A percentile compares a stretch with the other conserved stretches of the same genome.
These are phyloP conservation scores for Cladosporium oxysporum DNA, from an alignment of 2,329 filamentous ascomycete species.

Conservation along the genomic window DNA sequence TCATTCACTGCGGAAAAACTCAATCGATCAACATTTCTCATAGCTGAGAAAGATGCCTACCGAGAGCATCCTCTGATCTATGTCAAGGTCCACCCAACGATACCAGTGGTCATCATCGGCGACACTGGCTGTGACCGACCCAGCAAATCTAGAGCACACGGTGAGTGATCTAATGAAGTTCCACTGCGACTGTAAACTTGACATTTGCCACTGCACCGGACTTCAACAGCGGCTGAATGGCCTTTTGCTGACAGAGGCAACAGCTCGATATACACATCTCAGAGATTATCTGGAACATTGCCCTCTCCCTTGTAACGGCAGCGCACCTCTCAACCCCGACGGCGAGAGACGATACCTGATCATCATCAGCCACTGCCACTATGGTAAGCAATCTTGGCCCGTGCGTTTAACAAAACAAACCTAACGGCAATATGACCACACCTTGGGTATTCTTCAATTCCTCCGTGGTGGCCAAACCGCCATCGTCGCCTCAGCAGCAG, in stretches of 20 bases:
- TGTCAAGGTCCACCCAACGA: slow-evolving; percentile 42
- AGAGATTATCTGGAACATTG: slow-evolving; percentile 46
- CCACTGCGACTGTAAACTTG: neutral
- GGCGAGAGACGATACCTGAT: slow-evolving; percentile 41
- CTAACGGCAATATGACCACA: slow-evolving; percentile 35
- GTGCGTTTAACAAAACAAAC: neutral
- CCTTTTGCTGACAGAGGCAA: neutral
- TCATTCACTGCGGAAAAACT: slow-evolving; percentile 42
- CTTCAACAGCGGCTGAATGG: neutral
- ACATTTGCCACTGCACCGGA: neutral
- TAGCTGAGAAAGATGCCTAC: slow-evolving; percentile 48
- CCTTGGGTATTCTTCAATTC: slow-evolving; percentile 43
- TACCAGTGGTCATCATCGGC: slow-evolving; percentile 41
- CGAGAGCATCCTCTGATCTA: slow-evolving; percentile 51
- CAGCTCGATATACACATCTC: slow-evolving; percentile 38
- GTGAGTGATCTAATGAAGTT: slow-evolving; percentile 20
- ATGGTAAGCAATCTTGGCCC: slow-evolving; percentile 20
- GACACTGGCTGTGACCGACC: slow-evolving; percentile 51
- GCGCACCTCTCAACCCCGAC: slow-evolving; percentile 42
- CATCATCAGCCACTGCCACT: slow-evolving; percentile 52
- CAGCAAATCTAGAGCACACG: slow-evolving; percentile 29
- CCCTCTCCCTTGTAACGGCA: slow-evolving; percentile 40
- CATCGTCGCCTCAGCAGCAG: slow-evolving; percentile 41
- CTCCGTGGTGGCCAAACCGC: slow-evolving; percentile 28
- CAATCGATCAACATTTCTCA: slow-evolving; percentile 47